Percentiles rank a stretch among this genome's conserved stretches.
phyloP scores from a whole-genome alignment of 768 basidiomycete genomes.

The Serpula lacrymans region DNA sequence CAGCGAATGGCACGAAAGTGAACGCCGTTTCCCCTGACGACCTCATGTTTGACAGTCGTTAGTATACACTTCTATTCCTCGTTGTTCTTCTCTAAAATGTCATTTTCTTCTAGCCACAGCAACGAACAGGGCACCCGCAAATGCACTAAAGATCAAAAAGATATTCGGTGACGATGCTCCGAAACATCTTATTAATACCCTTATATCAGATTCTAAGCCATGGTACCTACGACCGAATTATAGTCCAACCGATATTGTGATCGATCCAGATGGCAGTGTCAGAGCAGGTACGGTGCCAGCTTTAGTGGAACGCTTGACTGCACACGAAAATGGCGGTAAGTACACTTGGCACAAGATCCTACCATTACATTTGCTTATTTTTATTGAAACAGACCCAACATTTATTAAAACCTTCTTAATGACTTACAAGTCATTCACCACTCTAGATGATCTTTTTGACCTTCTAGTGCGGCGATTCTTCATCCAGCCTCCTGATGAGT shows the following conservation, averaged over 20 bases:
- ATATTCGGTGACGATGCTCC: constrained; percentile 63
- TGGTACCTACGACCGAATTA: constrained; percentile 88
- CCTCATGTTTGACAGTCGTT: background rate
- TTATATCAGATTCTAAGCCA: constrained; percentile 46
- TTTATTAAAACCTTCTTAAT: constrained; percentile 90
- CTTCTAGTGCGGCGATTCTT: constrained; percentile 77
- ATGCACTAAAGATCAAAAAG: constrained; percentile 58
- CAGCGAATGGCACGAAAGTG: background rate
- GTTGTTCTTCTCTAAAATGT: background rate
- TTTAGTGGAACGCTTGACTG: constrained; percentile 85
- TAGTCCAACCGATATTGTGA: constrained; percentile 72
- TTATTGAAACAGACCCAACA: constrained; percentile 51
- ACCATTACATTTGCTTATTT: constrained; percentile 2
- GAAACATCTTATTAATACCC: constrained; percentile 38
- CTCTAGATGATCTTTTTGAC: constrained; percentile 77
- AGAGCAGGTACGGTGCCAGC: constrained; percentile 85
- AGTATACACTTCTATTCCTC: background rate
- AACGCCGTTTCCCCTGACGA: constrained; percentile 6
- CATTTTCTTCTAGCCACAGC: constrained; percentile 15
- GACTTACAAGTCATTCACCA: constrained; percentile 95
- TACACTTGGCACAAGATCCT: constrained; percentile 1
- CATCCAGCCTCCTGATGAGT: constrained; percentile 67
- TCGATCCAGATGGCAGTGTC: constrained; percentile 81
- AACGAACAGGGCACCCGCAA: constrained; percentile 20
- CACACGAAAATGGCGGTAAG: constrained; percentile 84